Conservation (phyloP, 2,329 filamentous ascomycete genomes). For the Exophiala alcalophila region DNA sequence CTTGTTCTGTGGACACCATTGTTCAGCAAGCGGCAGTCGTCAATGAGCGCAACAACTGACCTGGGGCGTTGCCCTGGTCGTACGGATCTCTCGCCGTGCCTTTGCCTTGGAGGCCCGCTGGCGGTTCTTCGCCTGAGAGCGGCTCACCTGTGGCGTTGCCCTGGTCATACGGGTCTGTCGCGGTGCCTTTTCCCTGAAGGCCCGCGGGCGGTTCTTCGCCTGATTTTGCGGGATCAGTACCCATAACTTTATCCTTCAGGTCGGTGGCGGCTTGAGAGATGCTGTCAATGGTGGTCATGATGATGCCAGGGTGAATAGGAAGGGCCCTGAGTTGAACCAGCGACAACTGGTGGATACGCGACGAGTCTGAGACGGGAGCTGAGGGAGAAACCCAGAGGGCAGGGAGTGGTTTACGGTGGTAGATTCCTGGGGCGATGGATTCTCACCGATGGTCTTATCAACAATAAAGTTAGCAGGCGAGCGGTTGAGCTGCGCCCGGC, state of each 20-base stretch:
- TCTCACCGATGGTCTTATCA: too few species aligned
- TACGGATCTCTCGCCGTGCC: conserved; percentile 21
- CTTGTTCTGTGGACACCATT: conserved; percentile 8
- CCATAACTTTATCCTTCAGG: conserved; percentile 13
- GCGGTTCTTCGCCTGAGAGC: conserved; percentile 19
- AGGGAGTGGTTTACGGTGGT: too few species aligned
- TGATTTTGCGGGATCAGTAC: conserved; percentile 10
- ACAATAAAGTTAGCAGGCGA: too few species aligned
- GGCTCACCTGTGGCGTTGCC: conserved; percentile 26
- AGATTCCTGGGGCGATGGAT: not conserved
- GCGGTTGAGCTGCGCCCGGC: too few species aligned
- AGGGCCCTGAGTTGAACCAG: too few species aligned
- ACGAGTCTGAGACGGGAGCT: not conserved
- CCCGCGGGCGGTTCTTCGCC: conserved; percentile 26
- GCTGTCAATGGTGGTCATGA: conserved; percentile 3
- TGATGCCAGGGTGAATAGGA: too few species aligned
- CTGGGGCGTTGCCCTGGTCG: conserved; percentile 24
- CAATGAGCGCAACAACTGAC: conserved; percentile 1
- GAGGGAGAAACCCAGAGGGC: not conserved
- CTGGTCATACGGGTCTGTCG: conserved; percentile 27
- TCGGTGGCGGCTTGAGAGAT: conserved; percentile 9
- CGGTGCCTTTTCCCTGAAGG: conserved; percentile 27
- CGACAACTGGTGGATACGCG: not conserved
- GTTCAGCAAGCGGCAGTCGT: not conserved
- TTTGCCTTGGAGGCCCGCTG: conserved; percentile 22